phyloP scores from a whole-genome alignment of 345 rosid genomes.

The Laguncularia racemosa region DNA sequence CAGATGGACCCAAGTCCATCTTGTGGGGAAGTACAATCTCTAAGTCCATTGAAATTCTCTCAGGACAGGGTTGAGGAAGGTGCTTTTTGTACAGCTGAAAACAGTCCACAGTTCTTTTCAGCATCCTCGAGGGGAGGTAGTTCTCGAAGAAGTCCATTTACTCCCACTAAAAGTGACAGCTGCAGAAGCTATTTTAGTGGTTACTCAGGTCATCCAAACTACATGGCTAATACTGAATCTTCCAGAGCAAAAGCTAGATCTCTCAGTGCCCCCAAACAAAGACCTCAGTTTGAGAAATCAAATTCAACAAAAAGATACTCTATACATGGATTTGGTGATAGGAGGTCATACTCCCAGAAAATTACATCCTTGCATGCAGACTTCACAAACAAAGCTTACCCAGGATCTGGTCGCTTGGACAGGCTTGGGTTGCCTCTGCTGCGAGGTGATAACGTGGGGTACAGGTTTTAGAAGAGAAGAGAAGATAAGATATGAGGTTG shows the following conservation, averaged over 20 bases:
- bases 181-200: constrained; percentile 42
- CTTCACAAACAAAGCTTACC: constrained; percentile 70
- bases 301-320: constrained; percentile 57
- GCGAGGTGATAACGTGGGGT: constrained; percentile 2
- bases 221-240: constrained; percentile 86
- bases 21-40: constrained; percentile 50
- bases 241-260: constrained; percentile 79
- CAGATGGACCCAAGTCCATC: constrained; percentile 42
- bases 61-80: constrained; percentile 32
- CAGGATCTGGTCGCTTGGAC: constrained; percentile 93
- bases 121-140: constrained; percentile 58
- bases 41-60: constrained; percentile 30
- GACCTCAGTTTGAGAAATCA: constrained; percentile 64
- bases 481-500: no score
- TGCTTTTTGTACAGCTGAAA: constrained; percentile 51
- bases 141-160: constrained; percentile 51
- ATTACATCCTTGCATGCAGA: constrained; percentile 44
- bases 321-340: constrained; percentile 30
- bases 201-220: constrained; percentile 62
- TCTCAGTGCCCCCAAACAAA: constrained; percentile 72
- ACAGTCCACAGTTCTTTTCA: constrained; percentile 66
- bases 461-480: neutral
- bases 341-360: constrained; percentile 39
- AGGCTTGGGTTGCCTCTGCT: constrained; percentile 74
- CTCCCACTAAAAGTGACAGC: constrained; percentile 58